A percentile compares a stretch with the other conserved stretches of the same genome.
phyloP scores from a whole-genome alignment of 2,329 filamentous ascomycete genomes.

The Lojkania enalia region DNA sequence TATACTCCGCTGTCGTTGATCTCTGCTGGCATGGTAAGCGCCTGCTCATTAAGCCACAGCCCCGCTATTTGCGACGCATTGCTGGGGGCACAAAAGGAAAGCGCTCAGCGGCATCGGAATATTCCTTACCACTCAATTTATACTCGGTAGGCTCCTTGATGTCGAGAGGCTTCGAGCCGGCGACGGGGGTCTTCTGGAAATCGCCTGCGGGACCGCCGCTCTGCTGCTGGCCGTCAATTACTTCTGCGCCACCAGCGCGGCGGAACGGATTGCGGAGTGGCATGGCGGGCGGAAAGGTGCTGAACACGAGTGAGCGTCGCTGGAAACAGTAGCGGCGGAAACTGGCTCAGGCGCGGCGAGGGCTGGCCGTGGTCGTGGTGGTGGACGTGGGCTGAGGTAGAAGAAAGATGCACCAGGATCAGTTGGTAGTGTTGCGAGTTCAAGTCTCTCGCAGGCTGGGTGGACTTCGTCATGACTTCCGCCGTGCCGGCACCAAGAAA shows the following conservation, averaged over 20 bases:
- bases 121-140: constrained; percentile 55
- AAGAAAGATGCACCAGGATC: constrained; percentile 4
- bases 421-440: too few relatives aligned
- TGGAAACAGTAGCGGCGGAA: background rate
- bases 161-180: constrained; percentile 46
- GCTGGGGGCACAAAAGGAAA: constrained; percentile 1
- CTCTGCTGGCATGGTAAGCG: constrained; percentile 59
- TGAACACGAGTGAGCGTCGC: constrained; percentile 3
- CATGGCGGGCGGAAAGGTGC: constrained; percentile 28
- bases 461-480: constrained; percentile 14
- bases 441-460: too few relatives aligned
- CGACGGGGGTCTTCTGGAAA: constrained; percentile 39
- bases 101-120: background rate
- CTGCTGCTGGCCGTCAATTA: constrained; percentile 37
- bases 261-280: constrained; percentile 49
- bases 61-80: constrained; percentile 4
- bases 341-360: constrained; percentile 9
- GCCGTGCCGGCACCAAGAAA: constrained; percentile 7
- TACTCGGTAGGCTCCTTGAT: constrained; percentile 54
- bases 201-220: constrained; percentile 32
- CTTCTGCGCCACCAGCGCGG: constrained; percentile 39
- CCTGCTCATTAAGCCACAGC: constrained; percentile 10
- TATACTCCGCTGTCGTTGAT: constrained; percentile 96
- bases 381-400: constrained; percentile 5
- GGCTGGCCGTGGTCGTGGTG: constrained; percentile 1